These are phyloP conservation scores for Solanum habrochaites DNA, from an alignment of 257 asterid genomes.

Conservation along the genomic window DNA sequence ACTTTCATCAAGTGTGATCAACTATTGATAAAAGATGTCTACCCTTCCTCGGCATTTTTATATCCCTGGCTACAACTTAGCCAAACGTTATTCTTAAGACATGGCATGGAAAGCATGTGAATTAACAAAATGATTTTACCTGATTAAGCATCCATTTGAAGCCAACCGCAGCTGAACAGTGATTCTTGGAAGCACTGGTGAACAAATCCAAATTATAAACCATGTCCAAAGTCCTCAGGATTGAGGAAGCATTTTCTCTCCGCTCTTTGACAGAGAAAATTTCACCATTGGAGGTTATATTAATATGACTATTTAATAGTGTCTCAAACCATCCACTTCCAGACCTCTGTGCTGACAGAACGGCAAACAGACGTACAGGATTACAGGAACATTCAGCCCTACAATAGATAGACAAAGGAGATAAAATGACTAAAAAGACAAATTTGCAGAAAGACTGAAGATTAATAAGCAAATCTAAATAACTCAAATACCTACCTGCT, in stretches of 20 bases:
- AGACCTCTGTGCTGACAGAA: slow-evolving; percentile 10
- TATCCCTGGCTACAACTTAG: neutral
- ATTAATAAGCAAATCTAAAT: neutral
- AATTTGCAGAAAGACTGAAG: neutral
- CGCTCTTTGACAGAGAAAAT: slow-evolving; percentile 8
- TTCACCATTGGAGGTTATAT: slow-evolving; percentile 8
- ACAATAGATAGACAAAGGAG: neutral
- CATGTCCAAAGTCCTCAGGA: neutral
- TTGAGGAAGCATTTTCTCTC: neutral
- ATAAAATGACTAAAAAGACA: neutral
- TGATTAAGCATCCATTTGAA: slow-evolving; percentile 16
- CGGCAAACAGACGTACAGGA: slow-evolving; percentile 4
- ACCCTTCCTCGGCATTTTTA: neutral
- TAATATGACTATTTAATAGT: slow-evolving; percentile 5
- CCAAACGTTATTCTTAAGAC: neutral
- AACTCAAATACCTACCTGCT: slow-evolving; percentile 28
- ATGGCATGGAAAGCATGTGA: neutral
- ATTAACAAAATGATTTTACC: neutral
- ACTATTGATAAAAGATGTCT: neutral
- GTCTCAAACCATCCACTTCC: slow-evolving; percentile 21
- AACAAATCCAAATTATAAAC: slow-evolving; percentile 6
- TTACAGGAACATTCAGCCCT: slow-evolving; percentile 12
- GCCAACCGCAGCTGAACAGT: slow-evolving; percentile 12
- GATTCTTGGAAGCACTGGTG: slow-evolving; percentile 12
- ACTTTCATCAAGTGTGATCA: neutral